phyloP scores from a whole-genome alignment of 768 basidiomycete genomes.

The Saitozyma podzolica region DNA sequence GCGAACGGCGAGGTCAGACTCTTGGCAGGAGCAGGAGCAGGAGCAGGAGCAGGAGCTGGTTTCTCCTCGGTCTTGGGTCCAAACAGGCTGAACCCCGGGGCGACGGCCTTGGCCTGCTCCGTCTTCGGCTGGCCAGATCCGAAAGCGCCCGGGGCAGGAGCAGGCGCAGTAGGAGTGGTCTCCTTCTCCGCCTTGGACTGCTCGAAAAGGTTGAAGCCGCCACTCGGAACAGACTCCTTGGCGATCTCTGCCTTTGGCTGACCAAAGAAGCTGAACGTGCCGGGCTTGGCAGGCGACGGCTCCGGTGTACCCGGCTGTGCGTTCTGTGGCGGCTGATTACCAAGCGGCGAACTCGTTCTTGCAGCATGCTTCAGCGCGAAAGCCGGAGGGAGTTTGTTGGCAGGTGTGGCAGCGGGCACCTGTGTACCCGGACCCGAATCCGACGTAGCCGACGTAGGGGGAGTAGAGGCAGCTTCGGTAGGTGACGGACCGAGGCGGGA shows the following conservation, averaged over 20 bases:
- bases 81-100: conserved; percentile 6
- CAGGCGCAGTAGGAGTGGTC: background rate
- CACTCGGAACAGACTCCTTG: background rate
- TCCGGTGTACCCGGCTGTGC: conserved; percentile 22
- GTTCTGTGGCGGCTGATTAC: conserved; percentile 30
- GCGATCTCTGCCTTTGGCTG: background rate
- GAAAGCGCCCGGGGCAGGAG: background rate
- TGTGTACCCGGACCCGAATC: background rate
- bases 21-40: conserved; percentile 5
- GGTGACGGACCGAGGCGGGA: conserved; percentile 14
- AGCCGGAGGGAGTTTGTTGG: conserved; percentile 5
- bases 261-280: conserved; percentile 12
- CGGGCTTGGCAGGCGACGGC: conserved; percentile 26
- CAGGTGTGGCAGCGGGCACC: background rate
- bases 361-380: conserved; percentile 39
- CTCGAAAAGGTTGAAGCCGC: conserved; percentile 8
- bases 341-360: conserved; percentile 35
- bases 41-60: conserved; percentile 7
- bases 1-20: conserved; percentile 16
- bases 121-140: background rate
- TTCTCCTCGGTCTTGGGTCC: conserved; percentile 7
- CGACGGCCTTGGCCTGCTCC: background rate
- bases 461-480: conserved; percentile 3
- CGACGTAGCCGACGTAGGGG: background rate
- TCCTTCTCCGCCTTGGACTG: conserved; percentile 2